Conservation (phyloP, 768 basidiomycete genomes). For the Rubroboletus pulcherrimus region DNA sequence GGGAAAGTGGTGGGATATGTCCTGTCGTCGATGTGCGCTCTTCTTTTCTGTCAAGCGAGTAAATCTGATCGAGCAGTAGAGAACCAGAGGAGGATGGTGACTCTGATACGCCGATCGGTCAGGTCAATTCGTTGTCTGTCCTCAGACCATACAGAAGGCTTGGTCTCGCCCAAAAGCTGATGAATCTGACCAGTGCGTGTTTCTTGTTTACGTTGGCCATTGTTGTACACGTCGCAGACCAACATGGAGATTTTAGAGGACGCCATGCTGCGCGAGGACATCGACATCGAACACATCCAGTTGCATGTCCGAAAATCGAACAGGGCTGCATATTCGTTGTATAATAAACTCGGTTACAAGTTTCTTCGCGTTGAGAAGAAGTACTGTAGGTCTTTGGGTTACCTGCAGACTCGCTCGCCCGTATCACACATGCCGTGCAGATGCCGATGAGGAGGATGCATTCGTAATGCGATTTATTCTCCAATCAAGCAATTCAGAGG, state of each 20-base stretch:
- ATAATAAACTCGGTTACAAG: slow-evolving; percentile 25
- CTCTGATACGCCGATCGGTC: slow-evolving; percentile 15
- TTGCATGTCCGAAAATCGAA: slow-evolving; percentile 31
- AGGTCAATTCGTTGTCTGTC: slow-evolving; percentile 30
- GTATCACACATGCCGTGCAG: slow-evolving; percentile 8
- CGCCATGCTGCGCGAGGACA: slow-evolving; percentile 21
- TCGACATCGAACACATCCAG: slow-evolving; percentile 20
- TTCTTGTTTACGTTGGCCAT: not conserved
- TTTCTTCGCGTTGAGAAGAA: slow-evolving; percentile 9
- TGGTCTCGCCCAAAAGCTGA: slow-evolving; percentile 26
- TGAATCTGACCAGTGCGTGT: slow-evolving; percentile 26
- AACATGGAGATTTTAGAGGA: slow-evolving; percentile 16
- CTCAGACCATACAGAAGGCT: slow-evolving; percentile 28
- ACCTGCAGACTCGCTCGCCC: not conserved
- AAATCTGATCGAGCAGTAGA: slow-evolving; percentile 13
- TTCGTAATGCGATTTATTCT: slow-evolving; percentile 21
- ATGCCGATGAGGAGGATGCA: slow-evolving; percentile 28
- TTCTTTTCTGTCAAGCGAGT: not conserved
- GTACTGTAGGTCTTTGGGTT: slow-evolving; percentile 25
- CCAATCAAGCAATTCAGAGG: not conserved
- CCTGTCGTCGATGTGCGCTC: slow-evolving; percentile 49
- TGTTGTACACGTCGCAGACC: not conserved
- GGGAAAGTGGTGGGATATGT: slow-evolving; percentile 55
- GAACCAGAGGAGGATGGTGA: slow-evolving; percentile 19
- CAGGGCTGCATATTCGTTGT: slow-evolving; percentile 21